Base-by-base conservation (phyloP, 345 rosid genomes). In the Eucalyptus decipiens region DNA sequence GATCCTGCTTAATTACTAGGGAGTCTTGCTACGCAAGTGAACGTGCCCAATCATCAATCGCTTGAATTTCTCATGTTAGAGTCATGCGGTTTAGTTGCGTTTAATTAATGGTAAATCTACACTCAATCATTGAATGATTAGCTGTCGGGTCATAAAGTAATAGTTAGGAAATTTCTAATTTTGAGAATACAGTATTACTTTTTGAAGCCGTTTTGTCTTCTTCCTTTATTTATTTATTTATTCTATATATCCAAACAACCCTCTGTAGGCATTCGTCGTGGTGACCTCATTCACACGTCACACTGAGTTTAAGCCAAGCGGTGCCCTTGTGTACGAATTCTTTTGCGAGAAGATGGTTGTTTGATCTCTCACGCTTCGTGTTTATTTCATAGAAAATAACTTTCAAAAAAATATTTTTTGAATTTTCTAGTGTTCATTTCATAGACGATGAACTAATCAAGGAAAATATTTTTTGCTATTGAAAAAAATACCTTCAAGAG, bases 341-440 rank as follows among this genome's bases (percentile, higher is more conserved):
- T n/a, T 16, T 8, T 4, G 5, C 2, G 40, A 15, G 76, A 65
- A n/a, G 40, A n/a, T n/a, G 10, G 76, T n/a, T 1, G 9, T 8
- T 65, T 14, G 37, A n/a, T n/a, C 37, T 6, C 67, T 19, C 5
- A 50, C 21, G 21, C 54, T 52, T 19, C 24, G 9, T 52, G 9
- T 52, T 52, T 52, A 52, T 52, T 19, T 19, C 4, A 52, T 2
- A 8, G 0, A 19, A 52, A 52, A 52, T 19, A 52, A 52, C 4
- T 19, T 19, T 52, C 2, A 19, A 2, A 52, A 52, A 8, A 3
- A 0, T 3, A 52, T 19, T 19, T 52, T 52, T 4, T 8, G 4
- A 8, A 19, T 21, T 52, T 52, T 52, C 0, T 52, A 52, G 0
- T 0, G 0, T 52, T 52, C 11, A 52, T 52, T 52, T 52, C 1